Conservation (phyloP, 1,284 basidiomycete species). For the Inonotus obliquus region DNA sequence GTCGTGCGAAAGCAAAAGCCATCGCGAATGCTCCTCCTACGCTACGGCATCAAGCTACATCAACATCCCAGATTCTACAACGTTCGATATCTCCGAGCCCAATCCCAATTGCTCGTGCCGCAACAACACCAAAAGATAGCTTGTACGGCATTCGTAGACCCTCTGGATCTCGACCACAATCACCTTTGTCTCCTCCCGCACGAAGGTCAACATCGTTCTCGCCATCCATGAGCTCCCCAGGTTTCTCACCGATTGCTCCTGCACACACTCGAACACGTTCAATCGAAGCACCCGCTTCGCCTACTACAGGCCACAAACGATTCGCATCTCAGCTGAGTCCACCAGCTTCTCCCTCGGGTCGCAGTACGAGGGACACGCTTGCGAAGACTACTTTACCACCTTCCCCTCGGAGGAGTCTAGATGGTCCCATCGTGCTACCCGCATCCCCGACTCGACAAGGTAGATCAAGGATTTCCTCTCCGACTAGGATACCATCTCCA, state of each 20-base stretch:
- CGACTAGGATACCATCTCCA: slow-evolving; percentile 18
- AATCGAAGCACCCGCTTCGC: slow-evolving; percentile 5
- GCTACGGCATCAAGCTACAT: slow-evolving; percentile 73
- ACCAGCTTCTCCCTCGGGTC: neutral
- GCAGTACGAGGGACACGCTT: neutral
- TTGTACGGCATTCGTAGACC: slow-evolving; percentile 36
- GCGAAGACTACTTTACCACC: slow-evolving; percentile 31
- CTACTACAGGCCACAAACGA: slow-evolving; percentile 6
- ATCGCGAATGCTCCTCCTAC: slow-evolving; percentile 75
- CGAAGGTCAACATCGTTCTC: slow-evolving; percentile 21
- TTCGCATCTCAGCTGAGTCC: slow-evolving; percentile 9
- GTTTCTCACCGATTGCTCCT: neutral
- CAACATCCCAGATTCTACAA: slow-evolving; percentile 45
- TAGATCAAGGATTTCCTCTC: slow-evolving; percentile 10
- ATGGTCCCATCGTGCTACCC: slow-evolving; percentile 42
- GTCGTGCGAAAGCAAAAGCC: slow-evolving; percentile 77
- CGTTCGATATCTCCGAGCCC: slow-evolving; percentile 36
- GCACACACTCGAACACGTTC: slow-evolving; percentile 12
- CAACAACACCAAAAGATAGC: slow-evolving; percentile 38
- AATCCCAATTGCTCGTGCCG: slow-evolving; percentile 6
- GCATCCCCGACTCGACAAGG: slow-evolving; percentile 37
- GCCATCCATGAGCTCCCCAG: slow-evolving; percentile 13
- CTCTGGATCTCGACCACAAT: slow-evolving; percentile 36
- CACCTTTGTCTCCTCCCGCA: slow-evolving; percentile 30
- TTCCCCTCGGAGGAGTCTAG: slow-evolving; percentile 35